Evolutionary conservation across 805 yeast species (phyloP), one percentile per base, ranked within the genome.

Genomic region (Metschnikowia dekortorum): DNA sequence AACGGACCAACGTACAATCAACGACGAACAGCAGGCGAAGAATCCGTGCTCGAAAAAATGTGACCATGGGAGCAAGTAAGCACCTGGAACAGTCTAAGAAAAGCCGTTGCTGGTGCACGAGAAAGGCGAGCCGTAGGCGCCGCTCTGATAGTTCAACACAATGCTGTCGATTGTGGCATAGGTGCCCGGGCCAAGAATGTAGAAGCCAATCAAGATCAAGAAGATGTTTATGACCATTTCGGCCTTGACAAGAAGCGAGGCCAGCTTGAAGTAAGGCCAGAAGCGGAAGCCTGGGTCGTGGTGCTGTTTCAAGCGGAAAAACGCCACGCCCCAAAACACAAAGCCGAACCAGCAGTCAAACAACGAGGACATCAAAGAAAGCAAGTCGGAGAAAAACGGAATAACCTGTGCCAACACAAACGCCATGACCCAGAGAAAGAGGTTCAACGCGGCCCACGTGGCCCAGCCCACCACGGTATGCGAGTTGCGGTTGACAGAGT

Each of bases 341-440:
- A 80, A 81, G 0, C 85, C 85, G 55, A 81, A 82, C 83, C 84
- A 82, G 61, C 85, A 80, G 61, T 81, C 85, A 58, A 81, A 81
- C 46, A 82, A 66, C 2, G 86, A 80, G 11, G 81, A 76, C 84
- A 81, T 80, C 57, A 81, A 65, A 3, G 83, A 73, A 33, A 81
- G 67, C 52, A 81, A 63, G 56, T 81, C 85, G 29, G 80, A 73
- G 64, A 81, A 81, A 62, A 81, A 81, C n/a, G 86, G 86, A 57
- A 81, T 80, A 31, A 79, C 85, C 60, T 81, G 84, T 1, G 84
- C 85, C 57, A 81, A 69, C n/a, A 81, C 64, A 53, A 80, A 82
- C 0, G 84, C 84, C 5, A 75, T 30, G 11, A 74, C 59, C 85
- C 85, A 81, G 22, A 77, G 67, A 1, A 56, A 49, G 9, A 67